Conservation (phyloP, 2,329 filamentous ascomycete genomes). For the Parafenestella ontariensis region DNA sequence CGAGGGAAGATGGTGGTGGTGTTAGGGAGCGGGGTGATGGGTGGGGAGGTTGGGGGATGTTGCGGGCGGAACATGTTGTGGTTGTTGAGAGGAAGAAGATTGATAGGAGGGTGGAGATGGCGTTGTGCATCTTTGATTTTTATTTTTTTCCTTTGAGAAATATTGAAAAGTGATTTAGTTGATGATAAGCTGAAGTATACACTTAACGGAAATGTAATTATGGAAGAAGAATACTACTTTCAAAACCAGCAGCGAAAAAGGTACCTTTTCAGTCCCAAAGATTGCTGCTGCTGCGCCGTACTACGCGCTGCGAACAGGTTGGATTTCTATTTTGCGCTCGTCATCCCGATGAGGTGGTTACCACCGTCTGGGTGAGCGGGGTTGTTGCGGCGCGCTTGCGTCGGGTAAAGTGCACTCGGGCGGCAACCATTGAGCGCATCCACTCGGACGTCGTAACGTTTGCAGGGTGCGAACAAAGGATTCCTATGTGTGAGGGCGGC, state of each 20-base stretch:
- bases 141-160: background rate
- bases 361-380: slow-evolving; percentile 11
- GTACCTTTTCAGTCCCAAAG: too few species aligned
- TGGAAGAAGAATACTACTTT: background rate
- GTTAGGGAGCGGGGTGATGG: background rate
- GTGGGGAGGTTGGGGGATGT: background rate
- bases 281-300: slow-evolving; percentile 7
- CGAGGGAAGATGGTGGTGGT: background rate
- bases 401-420: slow-evolving; percentile 8
- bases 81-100: slow-evolving; percentile 2
- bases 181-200: background rate
- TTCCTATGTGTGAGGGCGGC: background rate
- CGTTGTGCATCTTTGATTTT: slow-evolving; percentile 15
- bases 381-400: slow-evolving; percentile 16
- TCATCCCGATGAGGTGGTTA: slow-evolving; percentile 2
- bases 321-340: slow-evolving; percentile 9
- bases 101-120: slow-evolving; percentile 8
- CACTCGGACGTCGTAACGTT: background rate
- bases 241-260: too few species aligned
- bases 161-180: background rate
- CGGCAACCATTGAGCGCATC: slow-evolving; percentile 5
- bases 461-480: too few species aligned
- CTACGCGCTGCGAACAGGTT: slow-evolving; percentile 7
- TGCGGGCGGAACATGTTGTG: background rate
- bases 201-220: background rate